Evolutionary conservation across 331 rosid genomes (phyloP), one percentile per base, ranked within the genome.

Genomic region (Pyrus hybrid): DNA sequence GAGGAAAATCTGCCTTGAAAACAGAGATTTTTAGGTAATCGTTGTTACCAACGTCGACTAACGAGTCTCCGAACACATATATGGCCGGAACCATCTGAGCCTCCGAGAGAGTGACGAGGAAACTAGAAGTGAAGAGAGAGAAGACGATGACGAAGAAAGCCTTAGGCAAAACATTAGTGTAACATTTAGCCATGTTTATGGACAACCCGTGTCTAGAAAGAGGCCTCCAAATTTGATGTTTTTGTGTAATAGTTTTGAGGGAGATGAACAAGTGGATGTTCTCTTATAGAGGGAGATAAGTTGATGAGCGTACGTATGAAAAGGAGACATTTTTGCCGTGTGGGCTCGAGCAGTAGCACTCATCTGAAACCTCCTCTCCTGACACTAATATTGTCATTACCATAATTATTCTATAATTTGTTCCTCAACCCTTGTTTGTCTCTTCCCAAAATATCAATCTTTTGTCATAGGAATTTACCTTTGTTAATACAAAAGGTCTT

Each of bases 31-130:
- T 41, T 2, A 83, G 63, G 78, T 80, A n/a, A 49, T 83, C 76
- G 70, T 80, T 83, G 76, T 83, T 83, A 10, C 87, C 87, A 35
- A 83, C 87, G 37, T 83, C 87, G 10, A 72, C 37, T 14, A 83
- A 64, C 3, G 87, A 83, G 77, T 83, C 87, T 26, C 87, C 84
- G 2, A 83, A 83, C 20, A 83, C 81, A 49, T 76, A 79, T 29
- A 83, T 70, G 41, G 84, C 84, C 0, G 87, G 84, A 29, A 76
- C 84, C 66, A 13, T 62, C 70, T 65, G 72, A 20, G 80, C 84
- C 11, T 58, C 30, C 20, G 71, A 71, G 18, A 22, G 49, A 18
- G 22, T 14, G 62, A 65, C 33, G 35, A 63, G 35, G 35, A 63
- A 63, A 33, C 23, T 35, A 62, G 22, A 65, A 28, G 58, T 5